These are phyloP conservation scores for Xerocomellus chrysenteron DNA, from an alignment of 768 basidiomycete species.

Conservation along the genomic window DNA sequence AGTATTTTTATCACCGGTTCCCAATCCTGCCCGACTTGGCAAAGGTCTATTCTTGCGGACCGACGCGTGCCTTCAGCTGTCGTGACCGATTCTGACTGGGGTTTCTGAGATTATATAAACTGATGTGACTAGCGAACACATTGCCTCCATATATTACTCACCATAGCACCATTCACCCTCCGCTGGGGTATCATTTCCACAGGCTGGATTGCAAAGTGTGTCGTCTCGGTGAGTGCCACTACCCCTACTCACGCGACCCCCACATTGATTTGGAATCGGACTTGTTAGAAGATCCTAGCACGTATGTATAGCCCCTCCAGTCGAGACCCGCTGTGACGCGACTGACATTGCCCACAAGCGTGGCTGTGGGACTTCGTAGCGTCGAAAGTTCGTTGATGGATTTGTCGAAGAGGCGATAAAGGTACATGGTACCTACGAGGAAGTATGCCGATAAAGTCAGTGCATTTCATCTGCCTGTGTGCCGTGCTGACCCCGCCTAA, in stretches of 20 bases:
- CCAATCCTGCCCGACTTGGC: not conserved
- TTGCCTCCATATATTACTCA: not conserved
- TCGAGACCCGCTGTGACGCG: not conserved
- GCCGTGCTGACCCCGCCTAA: not conserved
- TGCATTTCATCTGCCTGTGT: not conserved
- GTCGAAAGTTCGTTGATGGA: not conserved
- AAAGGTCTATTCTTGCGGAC: not conserved
- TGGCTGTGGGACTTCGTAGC: not conserved
- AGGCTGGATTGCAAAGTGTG: not conserved
- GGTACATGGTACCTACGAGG: too few species aligned
- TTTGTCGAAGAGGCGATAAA: not conserved
- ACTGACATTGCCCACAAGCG: not conserved
- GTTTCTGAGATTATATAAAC: not conserved
- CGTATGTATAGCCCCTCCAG: not conserved
- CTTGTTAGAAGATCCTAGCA: not conserved
- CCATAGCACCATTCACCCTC: not conserved
- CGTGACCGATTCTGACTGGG: not conserved
- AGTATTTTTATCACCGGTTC: not conserved
- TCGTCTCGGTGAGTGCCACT: conserved; percentile 33
- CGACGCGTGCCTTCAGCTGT: not conserved
- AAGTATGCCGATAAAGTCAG: not conserved
- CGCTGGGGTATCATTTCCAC: not conserved
- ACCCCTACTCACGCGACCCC: not conserved
- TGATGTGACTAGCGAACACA: not conserved
- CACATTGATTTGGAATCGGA: not conserved